These are phyloP conservation scores for Carex kokanica DNA, from an alignment of 176 grass and related monocot species.

Conservation along the genomic window DNA sequence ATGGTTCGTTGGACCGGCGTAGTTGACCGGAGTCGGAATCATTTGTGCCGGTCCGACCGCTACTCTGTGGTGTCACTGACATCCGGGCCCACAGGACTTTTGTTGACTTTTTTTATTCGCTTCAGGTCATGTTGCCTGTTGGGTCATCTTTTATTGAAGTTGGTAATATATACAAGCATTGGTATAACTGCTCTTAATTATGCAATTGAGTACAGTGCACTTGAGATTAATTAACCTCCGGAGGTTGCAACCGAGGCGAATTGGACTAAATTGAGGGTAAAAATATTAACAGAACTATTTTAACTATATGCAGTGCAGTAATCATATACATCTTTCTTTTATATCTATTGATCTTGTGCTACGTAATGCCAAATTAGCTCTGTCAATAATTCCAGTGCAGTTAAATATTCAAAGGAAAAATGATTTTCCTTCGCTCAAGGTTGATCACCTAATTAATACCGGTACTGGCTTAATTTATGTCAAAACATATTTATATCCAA, in stretches of 20 bases:
- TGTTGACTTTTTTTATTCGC: background rate
- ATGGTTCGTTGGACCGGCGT: slow-evolving; percentile 4
- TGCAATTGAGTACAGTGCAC: background rate
- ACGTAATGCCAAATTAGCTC: too few relatives aligned
- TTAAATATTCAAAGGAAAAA: background rate
- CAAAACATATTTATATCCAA: background rate
- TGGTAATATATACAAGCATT: background rate
- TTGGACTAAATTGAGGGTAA: background rate
- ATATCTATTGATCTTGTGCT: too few relatives aligned
- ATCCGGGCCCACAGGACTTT: background rate
- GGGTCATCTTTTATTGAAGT: background rate
- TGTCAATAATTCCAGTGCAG: too few relatives aligned
- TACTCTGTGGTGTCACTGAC: background rate
- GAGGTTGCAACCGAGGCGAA: background rate
- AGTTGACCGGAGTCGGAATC: slow-evolving; percentile 1
- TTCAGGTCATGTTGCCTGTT: background rate
- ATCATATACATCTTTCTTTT: too few relatives aligned
- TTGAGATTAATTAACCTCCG: background rate
- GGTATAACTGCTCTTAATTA: slow-evolving; percentile 12
- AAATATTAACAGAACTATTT: too few relatives aligned
- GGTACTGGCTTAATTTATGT: background rate
- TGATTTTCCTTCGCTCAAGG: background rate
- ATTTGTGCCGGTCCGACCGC: background rate
- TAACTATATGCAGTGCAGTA: too few relatives aligned
- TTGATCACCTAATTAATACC: background rate